Evolutionary conservation across 2,329 filamentous ascomycete genomes (phyloP).

Genomic region (Aspergillus texensis): DNA sequence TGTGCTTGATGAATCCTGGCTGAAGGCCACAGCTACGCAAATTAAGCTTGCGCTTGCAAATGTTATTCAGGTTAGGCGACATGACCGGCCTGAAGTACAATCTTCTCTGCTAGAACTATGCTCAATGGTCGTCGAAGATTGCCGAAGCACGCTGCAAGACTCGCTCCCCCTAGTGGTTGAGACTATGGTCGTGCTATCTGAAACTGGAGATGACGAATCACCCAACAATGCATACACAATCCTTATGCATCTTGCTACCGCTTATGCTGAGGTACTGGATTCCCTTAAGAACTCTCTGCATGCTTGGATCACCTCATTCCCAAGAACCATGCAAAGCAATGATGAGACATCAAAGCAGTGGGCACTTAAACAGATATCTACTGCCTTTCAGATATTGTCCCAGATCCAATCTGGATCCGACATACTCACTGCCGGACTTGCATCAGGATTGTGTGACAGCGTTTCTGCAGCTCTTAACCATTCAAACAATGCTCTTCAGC

Average conservation of each 20-base stretch:
- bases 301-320: slow-evolving; percentile 78
- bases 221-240: slow-evolving; percentile 38
- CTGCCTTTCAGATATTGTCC: slow-evolving; percentile 68
- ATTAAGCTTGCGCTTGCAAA: slow-evolving; percentile 80
- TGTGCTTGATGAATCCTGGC: slow-evolving; percentile 63
- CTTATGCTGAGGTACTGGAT: slow-evolving; percentile 65
- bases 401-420: slow-evolving; percentile 56
- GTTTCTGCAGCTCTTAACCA: slow-evolving; percentile 55
- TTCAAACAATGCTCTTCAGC: slow-evolving; percentile 32
- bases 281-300: slow-evolving; percentile 72
- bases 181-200: slow-evolving; percentile 71
- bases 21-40: slow-evolving; percentile 77
- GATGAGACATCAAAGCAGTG: slow-evolving; percentile 77
- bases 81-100: slow-evolving; percentile 70
- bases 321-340: slow-evolving; percentile 78
- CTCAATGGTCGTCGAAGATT: slow-evolving; percentile 75
- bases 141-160: slow-evolving; percentile 70
- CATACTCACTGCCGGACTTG: slow-evolving; percentile 31
- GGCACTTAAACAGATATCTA: slow-evolving; percentile 75
- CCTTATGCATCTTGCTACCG: slow-evolving; percentile 64
- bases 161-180: slow-evolving; percentile 75
- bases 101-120: slow-evolving; percentile 71
- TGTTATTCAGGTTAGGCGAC: slow-evolving; percentile 72
- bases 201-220: slow-evolving; percentile 50
- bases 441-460: slow-evolving; percentile 72